A percentile compares a stretch with the other conserved stretches of the same genome.
Conservation (phyloP, 2,329 filamentous ascomycete species). For the Fusarium sp. region DNA sequence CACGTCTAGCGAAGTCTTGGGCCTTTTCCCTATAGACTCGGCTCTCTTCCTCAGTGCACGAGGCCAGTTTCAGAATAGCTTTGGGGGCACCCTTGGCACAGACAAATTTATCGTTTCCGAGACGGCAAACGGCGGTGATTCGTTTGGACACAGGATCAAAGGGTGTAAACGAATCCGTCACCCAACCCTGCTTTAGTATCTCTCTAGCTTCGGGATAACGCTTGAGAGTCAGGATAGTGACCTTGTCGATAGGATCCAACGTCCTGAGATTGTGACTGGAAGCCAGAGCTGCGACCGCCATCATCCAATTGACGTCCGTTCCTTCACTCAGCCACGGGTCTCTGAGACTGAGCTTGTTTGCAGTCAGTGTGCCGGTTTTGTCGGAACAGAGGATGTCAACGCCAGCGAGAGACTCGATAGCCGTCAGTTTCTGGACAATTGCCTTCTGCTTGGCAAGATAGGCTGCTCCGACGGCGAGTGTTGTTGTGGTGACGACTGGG, state of each 20-base stretch:
- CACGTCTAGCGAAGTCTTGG: conserved; percentile 26
- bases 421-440: conserved; percentile 20
- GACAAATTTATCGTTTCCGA: conserved; percentile 2
- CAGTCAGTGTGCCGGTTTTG: conserved; percentile 29
- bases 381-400: conserved; percentile 36
- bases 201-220: conserved; percentile 29
- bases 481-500: conserved; percentile 33
- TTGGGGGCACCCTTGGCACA: conserved; percentile 27
- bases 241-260: conserved; percentile 24
- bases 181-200: conserved; percentile 28
- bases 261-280: conserved; percentile 20
- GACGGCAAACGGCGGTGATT: conserved; percentile 32
- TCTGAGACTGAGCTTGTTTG: conserved; percentile 28
- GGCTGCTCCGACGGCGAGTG: conserved; percentile 30
- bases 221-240: conserved; percentile 35
- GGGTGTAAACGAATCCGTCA: conserved; percentile 22
- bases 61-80: conserved; percentile 16
- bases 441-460: conserved; percentile 34
- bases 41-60: conserved; percentile 11
- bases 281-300: conserved; percentile 33
- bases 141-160: conserved; percentile 32
- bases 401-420: conserved; percentile 27
- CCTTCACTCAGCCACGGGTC: conserved; percentile 32
- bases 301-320: conserved; percentile 37
- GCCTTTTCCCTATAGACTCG: conserved; percentile 31